Evolutionary conservation across 1,284 basidiomycete genomes (phyloP), one percentile per base, ranked within the genome.

Genomic region (Apiotrichum montevideense): DNA sequence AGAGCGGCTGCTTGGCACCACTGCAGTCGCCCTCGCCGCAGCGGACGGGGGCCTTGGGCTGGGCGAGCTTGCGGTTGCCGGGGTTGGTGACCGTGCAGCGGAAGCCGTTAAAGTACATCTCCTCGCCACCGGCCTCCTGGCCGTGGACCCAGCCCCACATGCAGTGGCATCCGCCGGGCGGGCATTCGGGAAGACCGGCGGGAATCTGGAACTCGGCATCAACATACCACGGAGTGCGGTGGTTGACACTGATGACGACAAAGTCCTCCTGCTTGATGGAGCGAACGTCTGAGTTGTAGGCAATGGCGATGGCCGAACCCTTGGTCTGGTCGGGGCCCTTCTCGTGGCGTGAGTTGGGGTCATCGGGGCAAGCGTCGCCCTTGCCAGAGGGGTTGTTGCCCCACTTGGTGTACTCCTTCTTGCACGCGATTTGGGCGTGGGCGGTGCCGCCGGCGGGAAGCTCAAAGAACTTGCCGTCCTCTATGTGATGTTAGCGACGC

Each of bases 201-300:
- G 87, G 87, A n/a, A 88, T 73, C 52, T 80, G 66, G 65, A 87
- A 88, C 53, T 81, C 79, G n/a, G 85, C 87, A 15, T 67, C 63
- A 34, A 83, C 79, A 48, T 76, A 77, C 84, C 84, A 88, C 0
- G 87, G 84, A 63, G 86, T 87, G 1, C 82, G 84, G 35, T 86
- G 83, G 69, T 87, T 87, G 35, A 85, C 80, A 57, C 82, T 84
- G 74, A 88, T 87, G 34, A 88, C 76, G 7, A 80, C 79, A 61
- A 88, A 84, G 73, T 87, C 85, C 48, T 81, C 81, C 0, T 85
- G 86, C 63, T 82, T 68, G 7, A 88, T 79, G 0, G 78, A 62
- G 1, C 71, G 72, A 7, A 77, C 79, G 64, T 87, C 78, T 57
- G 67, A 64, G 68, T 86, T 83, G 78, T 89, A 87, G 6, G 85